phyloP scores from a whole-genome alignment of 1,139 yeast species.

The Casaregolazyma lundiana region DNA sequence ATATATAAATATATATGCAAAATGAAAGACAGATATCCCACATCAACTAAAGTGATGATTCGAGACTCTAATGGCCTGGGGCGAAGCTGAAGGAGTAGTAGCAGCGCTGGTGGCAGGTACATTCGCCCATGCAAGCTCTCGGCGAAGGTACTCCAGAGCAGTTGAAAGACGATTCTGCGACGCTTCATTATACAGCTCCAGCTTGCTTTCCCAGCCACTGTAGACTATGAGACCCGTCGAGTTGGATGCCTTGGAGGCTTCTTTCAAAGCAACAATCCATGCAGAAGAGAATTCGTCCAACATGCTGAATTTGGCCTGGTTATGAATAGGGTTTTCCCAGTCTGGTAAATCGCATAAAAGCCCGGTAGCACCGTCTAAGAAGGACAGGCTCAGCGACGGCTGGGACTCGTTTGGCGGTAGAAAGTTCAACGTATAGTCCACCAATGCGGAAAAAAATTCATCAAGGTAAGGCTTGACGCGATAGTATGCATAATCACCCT shows the following conservation, averaged over 20 bases:
- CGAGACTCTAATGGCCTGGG: slow-evolving; percentile 7
- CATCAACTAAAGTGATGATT: slow-evolving; percentile 2
- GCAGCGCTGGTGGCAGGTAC: slow-evolving; percentile 1
- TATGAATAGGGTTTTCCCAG: slow-evolving; percentile 66
- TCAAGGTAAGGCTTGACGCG: slow-evolving; percentile 69
- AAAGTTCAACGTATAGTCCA: slow-evolving; percentile 74
- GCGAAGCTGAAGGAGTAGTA: slow-evolving; percentile 4
- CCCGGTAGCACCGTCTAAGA: slow-evolving; percentile 62
- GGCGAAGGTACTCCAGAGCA: slow-evolving; percentile 23
- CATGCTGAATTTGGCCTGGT: slow-evolving; percentile 66
- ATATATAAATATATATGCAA: not conserved
- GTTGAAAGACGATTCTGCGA: slow-evolving; percentile 39
- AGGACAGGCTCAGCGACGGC: slow-evolving; percentile 54
- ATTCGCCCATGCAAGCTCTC: slow-evolving; percentile 25
- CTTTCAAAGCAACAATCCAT: slow-evolving; percentile 62
- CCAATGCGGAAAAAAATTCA: slow-evolving; percentile 71
- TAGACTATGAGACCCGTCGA: slow-evolving; percentile 40
- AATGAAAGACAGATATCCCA: not conserved
- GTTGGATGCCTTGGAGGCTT: slow-evolving; percentile 37
- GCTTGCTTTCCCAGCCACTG: slow-evolving; percentile 51
- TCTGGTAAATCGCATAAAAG: slow-evolving; percentile 66
- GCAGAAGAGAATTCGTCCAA: slow-evolving; percentile 76
- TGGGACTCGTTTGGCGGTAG: slow-evolving; percentile 72
- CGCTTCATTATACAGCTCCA: slow-evolving; percentile 55
- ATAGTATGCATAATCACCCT: slow-evolving; percentile 81